Evolutionary conservation across 345 rosid species (phyloP), one percentile per base, ranked within the genome.

Genomic region (Populus davidiana): DNA sequence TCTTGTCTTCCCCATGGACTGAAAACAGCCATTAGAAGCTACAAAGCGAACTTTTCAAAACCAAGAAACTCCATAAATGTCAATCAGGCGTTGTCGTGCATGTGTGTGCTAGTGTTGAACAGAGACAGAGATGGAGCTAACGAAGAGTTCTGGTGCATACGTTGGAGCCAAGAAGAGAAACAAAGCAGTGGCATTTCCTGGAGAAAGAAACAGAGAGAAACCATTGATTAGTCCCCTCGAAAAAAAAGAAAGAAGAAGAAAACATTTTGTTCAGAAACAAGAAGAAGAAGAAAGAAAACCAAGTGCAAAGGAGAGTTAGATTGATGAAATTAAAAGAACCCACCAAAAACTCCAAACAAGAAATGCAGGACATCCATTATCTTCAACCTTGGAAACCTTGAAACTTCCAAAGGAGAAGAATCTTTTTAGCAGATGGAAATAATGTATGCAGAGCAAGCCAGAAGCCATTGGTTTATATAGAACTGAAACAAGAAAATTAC

Each of bases 161-260:
- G 86, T 78, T 31, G 99, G 99, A 74, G 98, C 80, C 85, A 96
- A 83, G 93, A 93, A 96, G 63, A 96, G 97, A 86, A 96, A 93
- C 82, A 92, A 81, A 79, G 97, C 99, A 62, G 98, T 90, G 36
- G 97, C 99, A 86, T 96, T 96, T 78, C 99, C 99, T 96, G 14
- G 23, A 52, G 27, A 27, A 52, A 59, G 29, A 59, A 52, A 20
- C 59, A 20, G 59, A 47, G 50, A 47, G 50, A 47, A 52, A 52
- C 23, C 23, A 20, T 7, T n/a, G 23, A 23, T 59, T 9, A 59
- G 14, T 59, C 29, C 29, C 63, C 5, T 11, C 12, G 4, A 8
- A n/a, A 10, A 9, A 25, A 21, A 21, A 12, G 1, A 27, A 27
- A 27, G 27, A 66, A 6, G 71, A 27, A 70, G 71, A 21, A 7